phyloP scores from a whole-genome alignment of 2,329 filamentous ascomycete genomes.

The Aureobasidium vineae region DNA sequence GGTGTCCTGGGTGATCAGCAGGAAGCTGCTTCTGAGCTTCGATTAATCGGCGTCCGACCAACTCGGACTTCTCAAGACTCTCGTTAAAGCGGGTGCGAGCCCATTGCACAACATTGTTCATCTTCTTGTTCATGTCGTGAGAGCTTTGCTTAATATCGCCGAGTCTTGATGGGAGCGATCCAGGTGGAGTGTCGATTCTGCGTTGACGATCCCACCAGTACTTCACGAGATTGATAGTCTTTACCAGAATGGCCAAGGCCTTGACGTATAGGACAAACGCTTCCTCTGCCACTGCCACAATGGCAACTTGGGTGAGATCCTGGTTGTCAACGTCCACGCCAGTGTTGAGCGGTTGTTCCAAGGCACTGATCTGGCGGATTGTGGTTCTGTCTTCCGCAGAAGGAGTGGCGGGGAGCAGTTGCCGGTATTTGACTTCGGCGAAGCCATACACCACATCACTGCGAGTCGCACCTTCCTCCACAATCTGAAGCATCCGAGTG shows the following conservation, averaged over 20 bases:
- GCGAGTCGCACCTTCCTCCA: slow-evolving; percentile 88
- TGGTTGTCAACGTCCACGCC: slow-evolving; percentile 61
- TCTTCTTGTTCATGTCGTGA: slow-evolving; percentile 60
- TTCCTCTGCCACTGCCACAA: slow-evolving; percentile 87
- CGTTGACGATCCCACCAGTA: slow-evolving; percentile 68
- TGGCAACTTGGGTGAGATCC: slow-evolving; percentile 78
- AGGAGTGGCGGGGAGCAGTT: slow-evolving; percentile 85
- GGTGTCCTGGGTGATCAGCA: slow-evolving; percentile 80
- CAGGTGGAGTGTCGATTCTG: slow-evolving; percentile 26
- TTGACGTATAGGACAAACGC: slow-evolving; percentile 96
- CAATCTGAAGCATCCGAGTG: slow-evolving; percentile 69
- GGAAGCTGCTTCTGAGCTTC: slow-evolving; percentile 84
- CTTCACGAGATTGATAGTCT: slow-evolving; percentile 93
- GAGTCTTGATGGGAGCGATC: slow-evolving; percentile 32
- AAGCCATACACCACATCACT: slow-evolving; percentile 98
- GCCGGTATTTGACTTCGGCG: slow-evolving; percentile 97
- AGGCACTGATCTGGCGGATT: slow-evolving; percentile 53
- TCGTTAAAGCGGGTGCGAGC: slow-evolving; percentile 93
- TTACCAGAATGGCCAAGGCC: slow-evolving; percentile 81
- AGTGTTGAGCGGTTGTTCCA: slow-evolving; percentile 44
- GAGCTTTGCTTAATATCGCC: slow-evolving; percentile 38
- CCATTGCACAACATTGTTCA: slow-evolving; percentile 96
- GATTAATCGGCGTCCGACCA: slow-evolving; percentile 83
- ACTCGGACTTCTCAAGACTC: slow-evolving; percentile 91
- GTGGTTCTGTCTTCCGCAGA: slow-evolving; percentile 70